These are phyloP conservation scores for Nakazawaea anatomiae DNA, from an alignment of 805 yeast species.

Conservation along the genomic window DNA sequence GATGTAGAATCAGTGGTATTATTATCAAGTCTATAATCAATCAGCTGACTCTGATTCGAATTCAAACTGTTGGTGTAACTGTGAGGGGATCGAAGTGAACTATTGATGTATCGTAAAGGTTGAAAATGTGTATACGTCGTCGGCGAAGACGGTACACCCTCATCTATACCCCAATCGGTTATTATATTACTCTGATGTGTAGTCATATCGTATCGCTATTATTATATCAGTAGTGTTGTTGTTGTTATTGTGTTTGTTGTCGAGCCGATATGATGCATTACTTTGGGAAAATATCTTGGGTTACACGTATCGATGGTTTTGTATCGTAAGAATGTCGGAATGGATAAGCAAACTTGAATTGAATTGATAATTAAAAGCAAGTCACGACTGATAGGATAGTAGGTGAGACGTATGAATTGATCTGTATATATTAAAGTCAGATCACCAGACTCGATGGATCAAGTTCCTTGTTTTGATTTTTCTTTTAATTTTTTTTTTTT, in stretches of 20 bases:
- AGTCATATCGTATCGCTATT: neutral
- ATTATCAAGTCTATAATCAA: neutral
- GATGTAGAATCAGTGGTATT: slow-evolving; percentile 1
- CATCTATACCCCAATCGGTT: slow-evolving; percentile 6
- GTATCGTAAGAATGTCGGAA: no score
- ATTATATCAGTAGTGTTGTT: neutral
- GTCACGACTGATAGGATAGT: no score
- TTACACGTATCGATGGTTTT: neutral
- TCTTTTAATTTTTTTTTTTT: neutral
- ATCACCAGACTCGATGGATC: no score
- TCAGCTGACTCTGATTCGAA: neutral
- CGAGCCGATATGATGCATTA: neutral
- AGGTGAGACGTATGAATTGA: neutral
- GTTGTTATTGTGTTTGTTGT: neutral
- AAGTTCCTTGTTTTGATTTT: neutral
- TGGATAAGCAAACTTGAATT: no score
- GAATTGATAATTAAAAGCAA: no score
- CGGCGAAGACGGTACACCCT: neutral
- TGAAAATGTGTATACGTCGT: neutral
- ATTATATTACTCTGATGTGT: neutral
- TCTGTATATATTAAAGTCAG: no score
- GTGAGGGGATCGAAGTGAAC: neutral
- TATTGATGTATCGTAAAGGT: neutral
- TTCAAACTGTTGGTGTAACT: neutral
- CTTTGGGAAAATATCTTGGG: neutral